phyloP scores from a whole-genome alignment of 2,329 filamentous ascomycete genomes.

The Stagonosporopsis cucurbitacearum region DNA sequence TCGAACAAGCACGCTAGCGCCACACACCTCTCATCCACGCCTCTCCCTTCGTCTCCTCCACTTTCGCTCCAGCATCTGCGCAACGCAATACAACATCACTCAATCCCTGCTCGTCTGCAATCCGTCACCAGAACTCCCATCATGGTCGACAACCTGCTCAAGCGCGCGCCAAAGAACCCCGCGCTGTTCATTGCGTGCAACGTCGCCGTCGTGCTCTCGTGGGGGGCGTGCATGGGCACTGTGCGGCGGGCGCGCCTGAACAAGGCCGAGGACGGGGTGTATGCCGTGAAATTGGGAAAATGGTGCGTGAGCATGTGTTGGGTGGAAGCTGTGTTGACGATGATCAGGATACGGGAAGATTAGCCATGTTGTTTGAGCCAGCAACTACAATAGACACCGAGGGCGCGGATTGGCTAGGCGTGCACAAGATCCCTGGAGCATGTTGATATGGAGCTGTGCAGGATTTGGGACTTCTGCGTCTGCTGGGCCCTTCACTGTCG shows the following conservation, averaged over 20 bases:
- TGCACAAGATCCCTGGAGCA: neutral
- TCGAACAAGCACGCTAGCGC: conserved; percentile 1
- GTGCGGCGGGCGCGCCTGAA: conserved; percentile 3
- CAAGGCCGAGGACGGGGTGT: neutral
- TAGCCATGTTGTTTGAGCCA: neutral
- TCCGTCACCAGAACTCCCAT: neutral
- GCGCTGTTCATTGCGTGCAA: conserved; percentile 14
- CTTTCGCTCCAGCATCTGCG: neutral
- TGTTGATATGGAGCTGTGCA: neutral
- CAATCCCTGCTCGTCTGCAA: neutral
- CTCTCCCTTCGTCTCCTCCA: neutral
- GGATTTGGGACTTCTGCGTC: too few relatives aligned
- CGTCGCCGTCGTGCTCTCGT: conserved; percentile 10
- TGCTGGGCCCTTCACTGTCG: too few relatives aligned
- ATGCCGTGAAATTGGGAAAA: neutral
- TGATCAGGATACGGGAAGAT: conserved; percentile 3
- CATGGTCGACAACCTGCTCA: conserved; percentile 13
- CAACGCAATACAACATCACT: neutral
- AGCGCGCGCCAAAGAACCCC: conserved; percentile 12
- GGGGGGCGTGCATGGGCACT: conserved; percentile 13
- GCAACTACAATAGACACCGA: too few relatives aligned
- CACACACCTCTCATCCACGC: neutral
- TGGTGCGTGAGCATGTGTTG: neutral
- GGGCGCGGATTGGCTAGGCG: neutral
- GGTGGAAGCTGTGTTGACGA: neutral